These are phyloP conservation scores for Cucurbita ficifolia DNA, from an alignment of 306 rosid genomes.

Conservation along the genomic window DNA sequence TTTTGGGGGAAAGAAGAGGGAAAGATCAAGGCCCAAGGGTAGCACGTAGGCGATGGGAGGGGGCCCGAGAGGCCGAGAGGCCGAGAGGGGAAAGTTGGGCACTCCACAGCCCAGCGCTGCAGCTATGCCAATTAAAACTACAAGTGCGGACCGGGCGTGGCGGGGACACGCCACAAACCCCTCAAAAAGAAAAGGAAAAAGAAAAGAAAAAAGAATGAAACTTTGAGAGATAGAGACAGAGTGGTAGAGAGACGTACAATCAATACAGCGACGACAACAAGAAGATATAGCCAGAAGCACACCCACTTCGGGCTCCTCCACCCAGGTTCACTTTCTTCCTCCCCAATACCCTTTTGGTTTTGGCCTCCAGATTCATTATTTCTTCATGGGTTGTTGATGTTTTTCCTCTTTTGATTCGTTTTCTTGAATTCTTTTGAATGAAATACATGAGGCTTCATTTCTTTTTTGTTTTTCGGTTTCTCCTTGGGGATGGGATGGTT, in stretches of 20 bases:
- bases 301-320: background rate
- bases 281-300: background rate
- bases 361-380: background rate
- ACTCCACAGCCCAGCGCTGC: background rate
- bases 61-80: background rate
- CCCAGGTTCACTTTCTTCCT: background rate
- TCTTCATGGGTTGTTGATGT: background rate
- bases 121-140: background rate
- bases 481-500: background rate
- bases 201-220: too few relatives aligned
- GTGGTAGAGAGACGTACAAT: background rate
- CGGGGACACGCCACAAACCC: background rate
- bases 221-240: background rate
- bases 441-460: background rate
- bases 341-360: background rate
- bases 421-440: background rate
- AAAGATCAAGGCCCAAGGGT: background rate
- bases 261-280: background rate
- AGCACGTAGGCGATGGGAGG: background rate
- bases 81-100: background rate
- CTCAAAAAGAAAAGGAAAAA: background rate
- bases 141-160: background rate
- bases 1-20: background rate
- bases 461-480: background rate
- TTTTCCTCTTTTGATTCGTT: background rate